Percentiles rank a stretch among this genome's conserved stretches.
Evolutionary conservation across 2,329 filamentous ascomycete species (phyloP).

Genomic region (Parascedosporium putredinis): DNA sequence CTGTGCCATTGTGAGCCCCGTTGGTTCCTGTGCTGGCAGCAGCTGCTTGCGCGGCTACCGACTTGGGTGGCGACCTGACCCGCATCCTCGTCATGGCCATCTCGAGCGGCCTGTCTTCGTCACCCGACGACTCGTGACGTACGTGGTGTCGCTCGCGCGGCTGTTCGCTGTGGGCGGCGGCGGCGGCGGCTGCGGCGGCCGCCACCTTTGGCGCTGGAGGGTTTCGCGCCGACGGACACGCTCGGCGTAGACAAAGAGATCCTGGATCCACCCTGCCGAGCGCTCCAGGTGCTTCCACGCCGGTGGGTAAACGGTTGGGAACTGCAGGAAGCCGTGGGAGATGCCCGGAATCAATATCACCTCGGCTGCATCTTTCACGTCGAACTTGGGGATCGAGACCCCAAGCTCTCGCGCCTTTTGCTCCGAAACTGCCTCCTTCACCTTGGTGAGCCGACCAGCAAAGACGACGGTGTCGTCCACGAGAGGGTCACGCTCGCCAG

Average conservation of each 20-base stretch:
- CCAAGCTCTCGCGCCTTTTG: conserved; percentile 10
- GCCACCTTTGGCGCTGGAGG: conserved; percentile 6
- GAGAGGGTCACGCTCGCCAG: conserved; percentile 86
- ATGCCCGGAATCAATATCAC: conserved; percentile 80
- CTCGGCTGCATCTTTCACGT: conserved; percentile 45
- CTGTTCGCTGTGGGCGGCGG: not conserved
- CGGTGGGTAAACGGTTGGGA: conserved; percentile 77
- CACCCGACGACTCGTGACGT: conserved; percentile 51
- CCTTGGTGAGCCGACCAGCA: conserved; percentile 74
- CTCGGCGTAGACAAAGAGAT: conserved; percentile 54
- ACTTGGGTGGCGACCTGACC: conserved; percentile 13
- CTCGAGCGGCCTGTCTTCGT: conserved; percentile 74
- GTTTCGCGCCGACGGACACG: conserved; percentile 23
- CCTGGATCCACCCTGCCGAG: conserved; percentile 70
- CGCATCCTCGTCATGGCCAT: conserved; percentile 51
- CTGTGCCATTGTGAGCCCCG: not conserved
- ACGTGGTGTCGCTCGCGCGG: conserved; percentile 15
- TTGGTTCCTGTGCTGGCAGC: no score
- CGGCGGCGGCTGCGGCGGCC: conserved; percentile 5
- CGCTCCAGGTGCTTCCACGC: conserved; percentile 80
- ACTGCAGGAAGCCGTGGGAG: conserved; percentile 88
- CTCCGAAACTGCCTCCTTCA: conserved; percentile 45
- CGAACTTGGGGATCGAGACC: conserved; percentile 22
- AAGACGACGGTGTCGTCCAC: conserved; percentile 98
- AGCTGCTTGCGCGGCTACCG: no score